Evolutionary conservation across 371 early-diverging fungal genomes (phyloP).

Genomic region (Amoeboradix gromovi): DNA sequence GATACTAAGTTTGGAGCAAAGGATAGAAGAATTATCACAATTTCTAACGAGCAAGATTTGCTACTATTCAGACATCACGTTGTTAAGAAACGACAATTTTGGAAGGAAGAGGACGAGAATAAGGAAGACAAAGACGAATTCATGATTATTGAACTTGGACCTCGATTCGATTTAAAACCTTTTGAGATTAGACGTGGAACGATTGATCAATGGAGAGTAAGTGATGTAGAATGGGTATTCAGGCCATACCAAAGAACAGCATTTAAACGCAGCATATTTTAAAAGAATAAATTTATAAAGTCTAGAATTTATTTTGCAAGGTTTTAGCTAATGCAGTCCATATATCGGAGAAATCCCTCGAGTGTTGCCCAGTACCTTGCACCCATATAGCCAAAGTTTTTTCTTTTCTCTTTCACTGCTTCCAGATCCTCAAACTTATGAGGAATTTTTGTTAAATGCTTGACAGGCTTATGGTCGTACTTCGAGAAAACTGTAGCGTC

Average conservation of each 20-base stretch:
- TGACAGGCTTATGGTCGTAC: too few relatives aligned
- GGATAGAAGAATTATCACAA: not conserved
- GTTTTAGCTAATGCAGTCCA: too few relatives aligned
- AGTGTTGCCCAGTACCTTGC: too few relatives aligned
- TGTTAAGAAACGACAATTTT: not conserved
- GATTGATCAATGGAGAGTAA: not conserved
- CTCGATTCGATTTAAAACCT: not conserved
- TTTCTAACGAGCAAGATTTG: not conserved
- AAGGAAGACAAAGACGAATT: not conserved
- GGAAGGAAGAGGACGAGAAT: not conserved
- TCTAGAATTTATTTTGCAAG: too few relatives aligned
- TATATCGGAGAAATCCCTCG: too few relatives aligned
- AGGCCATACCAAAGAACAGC: not conserved
- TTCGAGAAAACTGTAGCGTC: too few relatives aligned
- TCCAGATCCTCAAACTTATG: too few relatives aligned
- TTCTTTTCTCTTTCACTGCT: too few relatives aligned
- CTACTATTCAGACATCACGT: not conserved
- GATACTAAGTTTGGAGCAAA: not conserved
- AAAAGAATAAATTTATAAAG: too few relatives aligned
- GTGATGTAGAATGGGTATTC: not conserved
- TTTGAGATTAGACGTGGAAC: not conserved
- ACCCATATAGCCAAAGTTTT: too few relatives aligned
- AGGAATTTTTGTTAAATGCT: too few relatives aligned
- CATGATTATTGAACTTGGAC: not conserved
- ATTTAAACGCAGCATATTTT: not conserved